A percentile compares a stretch with the other conserved stretches of the same genome.
Evolutionary conservation across 2,329 filamentous ascomycete species (phyloP).

Genomic region (Colletotrichum tropicale): DNA sequence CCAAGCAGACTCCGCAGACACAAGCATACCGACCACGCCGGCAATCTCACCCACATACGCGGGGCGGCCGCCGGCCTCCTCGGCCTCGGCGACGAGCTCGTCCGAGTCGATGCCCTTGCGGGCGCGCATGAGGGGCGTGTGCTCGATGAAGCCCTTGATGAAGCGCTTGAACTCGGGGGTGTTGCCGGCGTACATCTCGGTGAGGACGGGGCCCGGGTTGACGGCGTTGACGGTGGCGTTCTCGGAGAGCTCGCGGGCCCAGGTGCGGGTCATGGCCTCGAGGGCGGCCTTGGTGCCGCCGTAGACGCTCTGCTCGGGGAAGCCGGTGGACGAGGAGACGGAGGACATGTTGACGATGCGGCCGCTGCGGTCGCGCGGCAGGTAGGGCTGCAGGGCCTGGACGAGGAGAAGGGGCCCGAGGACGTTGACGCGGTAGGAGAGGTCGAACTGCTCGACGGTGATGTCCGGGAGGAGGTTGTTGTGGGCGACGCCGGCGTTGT

Average conservation of each 20-base stretch:
- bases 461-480: conserved; percentile 72
- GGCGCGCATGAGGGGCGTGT: conserved; percentile 66
- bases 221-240: conserved; percentile 60
- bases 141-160: conserved; percentile 48
- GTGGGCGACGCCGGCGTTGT: conserved; percentile 78
- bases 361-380: conserved; percentile 70
- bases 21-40: conserved; percentile 78
- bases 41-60: conserved; percentile 75
- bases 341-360: conserved; percentile 62
- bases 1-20: conserved; percentile 74
- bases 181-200: conserved; percentile 55
- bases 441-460: conserved; percentile 68
- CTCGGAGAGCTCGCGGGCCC: conserved; percentile 60
- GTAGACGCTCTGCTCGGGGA: conserved; percentile 61
- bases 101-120: conserved; percentile 66
- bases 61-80: conserved; percentile 59
- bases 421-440: conserved; percentile 81
- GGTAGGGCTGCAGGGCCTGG: conserved; percentile 72
- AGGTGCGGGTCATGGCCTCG: conserved; percentile 64
- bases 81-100: conserved; percentile 63
- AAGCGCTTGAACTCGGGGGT: conserved; percentile 44
- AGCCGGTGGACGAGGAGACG: conserved; percentile 57
- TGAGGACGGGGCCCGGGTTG: conserved; percentile 61
- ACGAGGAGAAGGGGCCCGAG: conserved; percentile 79
- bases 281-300: conserved; percentile 63